These are phyloP conservation scores for Yamadazyma endophytica DNA, from an alignment of 805 yeast species.

Conservation along the genomic window DNA sequence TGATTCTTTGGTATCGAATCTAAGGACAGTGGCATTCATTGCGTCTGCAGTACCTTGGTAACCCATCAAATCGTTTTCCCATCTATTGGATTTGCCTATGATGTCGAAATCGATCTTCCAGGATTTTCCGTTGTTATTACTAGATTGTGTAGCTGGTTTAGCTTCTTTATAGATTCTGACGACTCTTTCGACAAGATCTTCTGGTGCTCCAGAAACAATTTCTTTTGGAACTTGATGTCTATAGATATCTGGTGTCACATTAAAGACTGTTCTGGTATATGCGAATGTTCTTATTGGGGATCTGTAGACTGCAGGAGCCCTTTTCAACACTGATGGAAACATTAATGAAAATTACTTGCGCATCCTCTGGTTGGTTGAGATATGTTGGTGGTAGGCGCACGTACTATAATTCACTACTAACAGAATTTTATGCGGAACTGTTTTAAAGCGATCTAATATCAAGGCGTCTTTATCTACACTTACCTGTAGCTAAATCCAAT, in stretches of 20 bases:
- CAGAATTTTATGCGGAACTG: no score
- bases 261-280: background rate
- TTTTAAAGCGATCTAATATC: no score
- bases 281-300: background rate
- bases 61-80: conserved; percentile 89
- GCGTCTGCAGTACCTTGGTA: conserved; percentile 77
- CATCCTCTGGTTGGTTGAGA: background rate
- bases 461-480: no score
- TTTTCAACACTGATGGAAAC: no score
- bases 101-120: conserved; percentile 89
- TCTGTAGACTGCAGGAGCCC: no score
- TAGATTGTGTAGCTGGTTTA: conserved; percentile 80
- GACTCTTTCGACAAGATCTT: conserved; percentile 54
- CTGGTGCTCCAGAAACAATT: conserved; percentile 77
- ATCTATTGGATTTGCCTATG: conserved; percentile 68
- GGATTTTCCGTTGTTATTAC: conserved; percentile 45
- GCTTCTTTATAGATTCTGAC: conserved; percentile 76
- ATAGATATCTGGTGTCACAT: conserved; percentile 19
- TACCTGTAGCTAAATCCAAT: no score
- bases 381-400: background rate
- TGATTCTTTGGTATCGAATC: conserved; percentile 69
- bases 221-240: conserved; percentile 40
- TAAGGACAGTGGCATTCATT: conserved; percentile 75
- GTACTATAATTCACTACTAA: no score
- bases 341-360: background rate